Evolutionary conservation across 148 eudicot species (phyloP), one percentile per base, ranked within the genome.

Genomic region (Heliosperma pusillum): DNA sequence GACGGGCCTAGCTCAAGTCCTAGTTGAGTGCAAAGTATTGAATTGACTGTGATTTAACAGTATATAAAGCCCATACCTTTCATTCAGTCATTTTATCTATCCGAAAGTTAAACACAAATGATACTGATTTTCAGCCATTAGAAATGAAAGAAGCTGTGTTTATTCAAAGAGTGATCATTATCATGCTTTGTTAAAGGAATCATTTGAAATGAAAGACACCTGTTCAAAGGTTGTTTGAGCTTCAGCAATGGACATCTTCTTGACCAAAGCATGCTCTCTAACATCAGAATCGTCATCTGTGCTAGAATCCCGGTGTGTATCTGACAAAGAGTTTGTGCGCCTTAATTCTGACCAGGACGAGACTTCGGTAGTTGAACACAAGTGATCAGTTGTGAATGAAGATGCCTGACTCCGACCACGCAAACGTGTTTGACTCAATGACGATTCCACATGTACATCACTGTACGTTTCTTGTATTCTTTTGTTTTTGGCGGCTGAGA

Each of bases 321-420:
- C 74, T 76, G 77, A 29, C 12, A 61, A 70, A 71, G 87, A 79
- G 70, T 73, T 77, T 44, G 77, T 66, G 13, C 44, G 81, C 63
- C 76, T 83, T 57, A 60, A 30, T 59, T 79, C 85, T 24, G 83
- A 58, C 27, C 72, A 40, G 3, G 87, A 79, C 47, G 82, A 81
- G 20, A 36, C 25, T 72, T 75, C 83, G 17, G 33, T 71, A 17
- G 68, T 76, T 24, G 66, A 42, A 66, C 25, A 33, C 45, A 36
- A 66, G 69, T 36, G 69, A 53, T 80, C 80, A 29, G 70, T 47
- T 22, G 80, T 76, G 30, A 79, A 76, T 7, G 70, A 76, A n/a
- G 83, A 76, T 56, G 55, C 55, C 55, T 50, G 55, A 50, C 55
- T 50, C 55, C 55, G 15, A 50, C 55, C 55, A 50, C 72, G 62